These are phyloP conservation scores for Amaranthus tricolor DNA, from an alignment of 179 eudicot genomes.

Conservation along the genomic window DNA sequence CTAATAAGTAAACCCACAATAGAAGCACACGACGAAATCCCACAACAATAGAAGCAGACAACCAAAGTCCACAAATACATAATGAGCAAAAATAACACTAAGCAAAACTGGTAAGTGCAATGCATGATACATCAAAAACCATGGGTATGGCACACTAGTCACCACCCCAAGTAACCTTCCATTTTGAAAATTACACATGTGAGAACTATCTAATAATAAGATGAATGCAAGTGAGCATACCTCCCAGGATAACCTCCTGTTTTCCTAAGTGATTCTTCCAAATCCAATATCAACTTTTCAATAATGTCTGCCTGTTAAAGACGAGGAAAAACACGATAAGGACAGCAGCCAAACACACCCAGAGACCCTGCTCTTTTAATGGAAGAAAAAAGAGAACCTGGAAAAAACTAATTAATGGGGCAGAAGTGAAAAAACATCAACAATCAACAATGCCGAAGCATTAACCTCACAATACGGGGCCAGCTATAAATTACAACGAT, in stretches of 20 bases:
- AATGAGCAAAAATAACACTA: neutral
- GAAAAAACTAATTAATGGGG: slow-evolving; percentile 8
- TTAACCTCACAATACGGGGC: no score
- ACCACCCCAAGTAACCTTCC: neutral
- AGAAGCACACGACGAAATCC: no score
- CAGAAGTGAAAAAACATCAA: neutral
- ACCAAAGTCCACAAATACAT: neutral
- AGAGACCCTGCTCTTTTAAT: neutral
- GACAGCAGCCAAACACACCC: neutral
- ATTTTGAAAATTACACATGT: neutral
- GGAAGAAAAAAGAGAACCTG: neutral
- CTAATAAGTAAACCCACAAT: no score
- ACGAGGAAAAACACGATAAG: neutral
- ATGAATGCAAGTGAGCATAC: slow-evolving; percentile 33
- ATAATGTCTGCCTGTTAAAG: slow-evolving; percentile 77
- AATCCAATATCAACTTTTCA: slow-evolving; percentile 65
- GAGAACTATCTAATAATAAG: slow-evolving; percentile 3
- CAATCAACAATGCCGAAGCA: no score
- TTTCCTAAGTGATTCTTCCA: slow-evolving; percentile 65
- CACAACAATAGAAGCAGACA: neutral
- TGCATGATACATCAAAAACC: neutral
- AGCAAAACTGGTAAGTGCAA: neutral
- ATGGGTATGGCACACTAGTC: neutral
- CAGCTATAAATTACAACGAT: neutral
- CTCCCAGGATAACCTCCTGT: slow-evolving; percentile 85